phyloP scores from a whole-genome alignment of 139 green algal genomes.

The Pseudopediastrum boryanum region DNA sequence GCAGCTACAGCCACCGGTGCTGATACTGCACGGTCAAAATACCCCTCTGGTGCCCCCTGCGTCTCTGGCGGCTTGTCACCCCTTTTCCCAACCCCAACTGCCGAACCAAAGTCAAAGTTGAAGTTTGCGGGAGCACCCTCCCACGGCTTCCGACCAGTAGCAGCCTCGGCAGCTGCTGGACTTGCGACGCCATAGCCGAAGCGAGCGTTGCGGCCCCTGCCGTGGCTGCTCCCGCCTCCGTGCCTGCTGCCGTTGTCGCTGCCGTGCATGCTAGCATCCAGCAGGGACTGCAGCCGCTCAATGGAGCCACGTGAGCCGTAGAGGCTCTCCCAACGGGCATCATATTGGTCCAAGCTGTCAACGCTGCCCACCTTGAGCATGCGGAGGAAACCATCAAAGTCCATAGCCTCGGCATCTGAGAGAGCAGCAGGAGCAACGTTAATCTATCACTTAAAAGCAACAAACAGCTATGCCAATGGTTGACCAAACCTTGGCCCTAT shows the following conservation, averaged over 20 bases:
- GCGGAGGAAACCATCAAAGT: constrained; percentile 53
- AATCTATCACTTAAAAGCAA: too few relatives aligned
- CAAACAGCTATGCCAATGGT: too few relatives aligned
- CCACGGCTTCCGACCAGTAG: too few relatives aligned
- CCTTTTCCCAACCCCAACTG: too few relatives aligned
- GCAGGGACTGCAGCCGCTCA: constrained; percentile 42
- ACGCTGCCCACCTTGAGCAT: constrained; percentile 40
- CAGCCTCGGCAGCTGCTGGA: neutral
- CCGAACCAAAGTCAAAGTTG: constrained; percentile 47
- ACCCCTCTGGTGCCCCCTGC: constrained; percentile 15
- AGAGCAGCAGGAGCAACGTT: too few relatives aligned
- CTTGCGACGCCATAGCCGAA: too few relatives aligned
- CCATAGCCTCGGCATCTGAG: constrained; percentile 39
- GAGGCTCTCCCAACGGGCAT: constrained; percentile 44
- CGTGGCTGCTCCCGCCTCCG: constrained; percentile 1
- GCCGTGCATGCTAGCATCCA: constrained; percentile 30
- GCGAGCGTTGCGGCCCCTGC: too few relatives aligned
- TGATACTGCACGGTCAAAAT: neutral
- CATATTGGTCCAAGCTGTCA: constrained; percentile 56
- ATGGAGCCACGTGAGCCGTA: constrained; percentile 29
- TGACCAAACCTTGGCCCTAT: too few relatives aligned
- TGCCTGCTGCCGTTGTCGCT: neutral
- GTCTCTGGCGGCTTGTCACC: constrained; percentile 29
- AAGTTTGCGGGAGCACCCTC: constrained; percentile 30
- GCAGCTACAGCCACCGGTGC: neutral